Base-by-base conservation (phyloP, 306 rosid species). In the Sindora glabra region DNA sequence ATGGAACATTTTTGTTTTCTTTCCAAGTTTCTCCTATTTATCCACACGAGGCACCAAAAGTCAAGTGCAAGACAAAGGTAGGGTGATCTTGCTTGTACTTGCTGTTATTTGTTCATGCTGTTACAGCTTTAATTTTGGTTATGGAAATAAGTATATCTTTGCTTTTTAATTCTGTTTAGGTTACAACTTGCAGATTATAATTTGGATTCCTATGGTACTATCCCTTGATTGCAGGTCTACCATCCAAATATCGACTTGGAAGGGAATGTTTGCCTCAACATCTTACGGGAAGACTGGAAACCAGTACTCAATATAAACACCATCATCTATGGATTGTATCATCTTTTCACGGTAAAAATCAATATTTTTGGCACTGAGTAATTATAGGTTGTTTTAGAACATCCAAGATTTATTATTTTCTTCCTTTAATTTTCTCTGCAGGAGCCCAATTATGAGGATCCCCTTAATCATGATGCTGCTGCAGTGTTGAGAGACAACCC, bases 191-290 rank as follows among this genome's bases (percentile, higher is more conserved):
- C n/a, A n/a, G n/a, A n/a, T n/a, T n/a, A n/a, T 58, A 52, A 34
- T 15, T 17, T 70, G 64, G 65, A 57, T 18, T 42, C 33, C 34
- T 46, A 13, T 26, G n/a, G 10, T n/a, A n/a, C n/a, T n/a, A n/a
- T n/a, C n/a, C n/a, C n/a, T n/a, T n/a, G n/a, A 68, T 52, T 59
- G 59, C 76, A 91, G 96, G 78, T 91, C 37, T 91, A 91, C 75
- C 96, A 91, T 77, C 97, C 97, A 3, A 91, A 91, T 62, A 91
- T 91, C 62, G 97, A 91, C 70, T 83, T 91, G 91, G 97, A 29
- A 29, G 34, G 5, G 8, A 29, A 29, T 29, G 34, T 29, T 2
- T 29, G 1, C 34, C 34, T 29, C 34, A 29, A 29, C 8, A 29
- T 29, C 8, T 9, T 29, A 4, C 34, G 34, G 8, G 34, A 29